Percentiles rank a stretch among this genome's conserved stretches.
Evolutionary conservation across 1,284 basidiomycete genomes (phyloP).

Genomic region (Malassezia restricta): DNA sequence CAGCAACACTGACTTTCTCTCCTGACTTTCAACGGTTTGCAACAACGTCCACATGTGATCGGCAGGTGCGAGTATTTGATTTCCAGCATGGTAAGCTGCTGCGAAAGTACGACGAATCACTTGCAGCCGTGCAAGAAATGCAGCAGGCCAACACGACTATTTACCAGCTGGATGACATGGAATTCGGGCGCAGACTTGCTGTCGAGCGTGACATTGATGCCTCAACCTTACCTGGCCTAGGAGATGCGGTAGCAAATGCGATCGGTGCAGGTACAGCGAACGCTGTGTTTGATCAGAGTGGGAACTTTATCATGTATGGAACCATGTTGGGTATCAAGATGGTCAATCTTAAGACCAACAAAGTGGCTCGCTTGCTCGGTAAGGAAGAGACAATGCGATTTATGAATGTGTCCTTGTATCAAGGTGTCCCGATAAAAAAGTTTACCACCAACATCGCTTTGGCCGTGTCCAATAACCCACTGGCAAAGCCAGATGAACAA

Average conservation of each 20-base stretch:
- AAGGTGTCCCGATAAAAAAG: slow-evolving; percentile 81
- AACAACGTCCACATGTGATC: slow-evolving; percentile 79
- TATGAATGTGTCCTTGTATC: slow-evolving; percentile 76
- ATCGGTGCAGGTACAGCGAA: slow-evolving; percentile 45
- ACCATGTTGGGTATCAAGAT: slow-evolving; percentile 93
- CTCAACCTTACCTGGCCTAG: slow-evolving; percentile 49
- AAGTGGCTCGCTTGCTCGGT: slow-evolving; percentile 75
- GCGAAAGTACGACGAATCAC: slow-evolving; percentile 86
- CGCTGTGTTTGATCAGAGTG: slow-evolving; percentile 91
- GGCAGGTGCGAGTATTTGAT: slow-evolving; percentile 83
- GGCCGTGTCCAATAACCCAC: slow-evolving; percentile 87
- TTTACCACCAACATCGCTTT: slow-evolving; percentile 76
- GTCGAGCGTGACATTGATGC: slow-evolving; percentile 80
- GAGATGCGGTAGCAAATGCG: slow-evolving; percentile 48
- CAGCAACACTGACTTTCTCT: slow-evolving; percentile 79
- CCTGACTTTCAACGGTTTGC: slow-evolving; percentile 77
- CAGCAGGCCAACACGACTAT: slow-evolving; percentile 61
- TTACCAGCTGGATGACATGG: slow-evolving; percentile 93
- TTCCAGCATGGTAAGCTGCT: slow-evolving; percentile 80
- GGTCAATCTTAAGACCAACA: slow-evolving; percentile 84
- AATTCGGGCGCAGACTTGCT: slow-evolving; percentile 89
- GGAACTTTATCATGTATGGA: slow-evolving; percentile 82
- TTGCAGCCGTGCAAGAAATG: slow-evolving; percentile 87
- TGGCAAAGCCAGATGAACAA: slow-evolving; percentile 58
- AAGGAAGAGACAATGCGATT: slow-evolving; percentile 90